These are phyloP conservation scores for Boletales sp. DNA, from an alignment of 768 basidiomycete genomes.

Conservation along the genomic window DNA sequence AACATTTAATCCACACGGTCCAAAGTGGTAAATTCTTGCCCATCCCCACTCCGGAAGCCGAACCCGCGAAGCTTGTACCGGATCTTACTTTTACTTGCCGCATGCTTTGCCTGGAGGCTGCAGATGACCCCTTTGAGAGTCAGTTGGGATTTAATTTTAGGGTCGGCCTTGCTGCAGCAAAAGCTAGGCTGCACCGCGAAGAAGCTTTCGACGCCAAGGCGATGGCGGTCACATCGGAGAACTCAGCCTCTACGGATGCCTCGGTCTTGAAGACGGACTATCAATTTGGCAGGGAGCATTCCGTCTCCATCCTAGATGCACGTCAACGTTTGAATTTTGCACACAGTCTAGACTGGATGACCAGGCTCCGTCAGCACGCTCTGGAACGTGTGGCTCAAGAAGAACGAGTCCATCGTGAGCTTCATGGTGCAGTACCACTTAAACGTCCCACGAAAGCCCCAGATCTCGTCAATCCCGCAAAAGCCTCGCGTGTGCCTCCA, in stretches of 20 bases:
- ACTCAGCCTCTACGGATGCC: slow-evolving; percentile 28
- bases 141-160: slow-evolving; percentile 71
- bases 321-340: slow-evolving; percentile 61
- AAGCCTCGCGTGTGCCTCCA: slow-evolving; percentile 47
- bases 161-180: slow-evolving; percentile 68
- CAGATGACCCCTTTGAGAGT: slow-evolving; percentile 83
- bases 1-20: slow-evolving; percentile 62
- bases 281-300: slow-evolving; percentile 60
- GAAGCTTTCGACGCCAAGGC: slow-evolving; percentile 80
- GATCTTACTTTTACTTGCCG: slow-evolving; percentile 54
- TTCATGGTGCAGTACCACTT: slow-evolving; percentile 37
- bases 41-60: slow-evolving; percentile 62
- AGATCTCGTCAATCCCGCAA: slow-evolving; percentile 42
- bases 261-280: slow-evolving; percentile 49
- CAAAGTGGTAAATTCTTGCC: slow-evolving; percentile 46
- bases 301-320: slow-evolving; percentile 70
- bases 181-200: slow-evolving; percentile 67
- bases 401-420: slow-evolving; percentile 40
- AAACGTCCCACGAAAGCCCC: slow-evolving; percentile 34
- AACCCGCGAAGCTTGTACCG: slow-evolving; percentile 71
- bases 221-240: slow-evolving; percentile 46
- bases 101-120: slow-evolving; percentile 69
- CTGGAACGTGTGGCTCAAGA: slow-evolving; percentile 49
- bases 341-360: slow-evolving; percentile 71
- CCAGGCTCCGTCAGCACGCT: slow-evolving; percentile 47